Evolutionary conservation across 495 filamentous ascomycete species (phyloP), one percentile per base, ranked within the genome.

Genomic region (Daldinia childiae): DNA sequence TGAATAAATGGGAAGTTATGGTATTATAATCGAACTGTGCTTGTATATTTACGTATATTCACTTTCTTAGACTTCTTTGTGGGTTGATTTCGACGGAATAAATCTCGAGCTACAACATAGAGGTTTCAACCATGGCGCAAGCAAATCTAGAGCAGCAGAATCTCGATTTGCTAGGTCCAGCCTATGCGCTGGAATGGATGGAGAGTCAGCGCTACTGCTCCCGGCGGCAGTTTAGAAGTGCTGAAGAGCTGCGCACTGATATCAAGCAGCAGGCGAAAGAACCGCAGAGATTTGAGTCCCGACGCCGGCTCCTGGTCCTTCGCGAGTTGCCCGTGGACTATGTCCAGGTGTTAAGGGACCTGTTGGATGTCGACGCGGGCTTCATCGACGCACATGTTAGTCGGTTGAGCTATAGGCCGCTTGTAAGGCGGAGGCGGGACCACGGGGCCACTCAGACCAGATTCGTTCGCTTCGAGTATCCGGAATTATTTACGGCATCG

Each of bases 401-500:
- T 8, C 66, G 78, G 27, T 59, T 78, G 43, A 38, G 72, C 30
- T 80, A 79, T 48, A 63, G 74, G 38, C 71, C 73, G 12, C 26
- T 30, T 24, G 58, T 29, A 48, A 62, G 69, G 45, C 7, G 50
- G 11, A 15, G 21, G 36, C 45, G 15, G 30, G 38, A 50, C 6
- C 19, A 19, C 8, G 11, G 1, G n/a, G 39, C 6, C 48, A 14
- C 5, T 17, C 19, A 7, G 6, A 11, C 50, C 0, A 12, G n/a
- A n/a, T 78, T 78, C 41, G 75, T 65, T 32, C 69, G 71, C 54
- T 78, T 71, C 51, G 77, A 78, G 27, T 80, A 80, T 36, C 79
- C 79, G 7, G 78, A 81, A 63, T 19, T 80, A 17, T 29, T 78
- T 6, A 38, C 45, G 24, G 39, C 55, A 56, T 14, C 39, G 30